These are phyloP conservation scores for Hypoxylon sp. DNA, from an alignment of 2,329 filamentous ascomycete species.

Conservation along the genomic window DNA sequence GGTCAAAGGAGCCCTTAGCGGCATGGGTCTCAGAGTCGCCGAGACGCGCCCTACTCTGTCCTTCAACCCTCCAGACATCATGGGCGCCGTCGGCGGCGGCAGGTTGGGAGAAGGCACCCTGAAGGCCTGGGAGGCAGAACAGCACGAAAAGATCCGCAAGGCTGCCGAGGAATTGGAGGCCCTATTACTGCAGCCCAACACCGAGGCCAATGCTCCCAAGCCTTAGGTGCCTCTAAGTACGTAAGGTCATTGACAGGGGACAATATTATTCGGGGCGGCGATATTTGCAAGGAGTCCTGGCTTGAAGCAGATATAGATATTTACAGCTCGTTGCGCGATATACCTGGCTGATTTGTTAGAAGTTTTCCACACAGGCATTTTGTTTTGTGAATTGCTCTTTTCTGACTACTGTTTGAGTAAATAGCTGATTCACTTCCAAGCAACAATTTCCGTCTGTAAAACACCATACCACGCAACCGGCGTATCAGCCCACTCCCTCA, in stretches of 20 bases:
- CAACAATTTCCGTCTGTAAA: background rate
- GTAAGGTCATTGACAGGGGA: background rate
- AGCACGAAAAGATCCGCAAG: conserved; percentile 37
- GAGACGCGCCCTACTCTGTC: conserved; percentile 51
- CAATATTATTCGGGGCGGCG: background rate
- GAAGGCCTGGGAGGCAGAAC: conserved; percentile 43
- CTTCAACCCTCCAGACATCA: conserved; percentile 46
- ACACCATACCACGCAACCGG: background rate
- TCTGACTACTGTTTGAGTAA: background rate
- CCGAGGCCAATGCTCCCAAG: conserved; percentile 25
- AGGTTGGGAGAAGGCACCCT: conserved; percentile 42
- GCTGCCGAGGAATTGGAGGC: conserved; percentile 48
- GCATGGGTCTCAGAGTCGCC: conserved; percentile 51
- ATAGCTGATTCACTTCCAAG: background rate
- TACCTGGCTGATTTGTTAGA: background rate
- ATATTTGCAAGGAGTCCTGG: conserved; percentile 13
- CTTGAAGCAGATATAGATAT: background rate
- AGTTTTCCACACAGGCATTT: background rate
- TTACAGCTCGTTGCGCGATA: background rate
- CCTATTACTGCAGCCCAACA: conserved; percentile 44
- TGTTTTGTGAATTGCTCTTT: background rate
- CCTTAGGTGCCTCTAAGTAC: conserved; percentile 4
- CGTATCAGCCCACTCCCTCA: background rate
- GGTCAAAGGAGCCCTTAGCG: conserved; percentile 46
- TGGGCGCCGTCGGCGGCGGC: conserved; percentile 42